Evolutionary conservation across 1,284 basidiomycete genomes (phyloP).

Genomic region (Earliella scabrosa): DNA sequence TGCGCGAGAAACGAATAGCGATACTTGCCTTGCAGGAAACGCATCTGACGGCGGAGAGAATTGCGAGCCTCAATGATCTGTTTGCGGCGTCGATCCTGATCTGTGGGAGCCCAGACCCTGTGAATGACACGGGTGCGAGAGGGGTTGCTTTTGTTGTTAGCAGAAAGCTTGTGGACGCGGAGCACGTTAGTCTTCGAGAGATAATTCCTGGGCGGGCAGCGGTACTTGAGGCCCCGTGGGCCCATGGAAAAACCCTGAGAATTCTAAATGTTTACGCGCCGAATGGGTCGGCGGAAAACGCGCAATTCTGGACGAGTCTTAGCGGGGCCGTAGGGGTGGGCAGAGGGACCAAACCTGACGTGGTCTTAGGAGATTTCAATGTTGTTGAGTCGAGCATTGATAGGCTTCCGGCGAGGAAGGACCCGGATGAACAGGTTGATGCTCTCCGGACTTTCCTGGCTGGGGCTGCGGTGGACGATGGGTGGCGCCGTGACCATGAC

Average conservation of each 20-base stretch:
- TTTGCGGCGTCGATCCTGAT: background rate
- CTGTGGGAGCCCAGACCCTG: background rate
- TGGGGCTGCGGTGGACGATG: background rate
- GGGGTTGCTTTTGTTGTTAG: slow-evolving; percentile 1
- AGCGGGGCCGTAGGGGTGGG: no score
- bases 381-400: slow-evolving; percentile 44
- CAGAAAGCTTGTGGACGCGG: background rate
- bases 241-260: background rate
- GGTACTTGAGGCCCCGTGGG: background rate
- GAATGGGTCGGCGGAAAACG: background rate
- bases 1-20: background rate
- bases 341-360: background rate
- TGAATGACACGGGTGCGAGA: background rate
- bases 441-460: background rate
- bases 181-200: background rate
- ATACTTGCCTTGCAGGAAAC: slow-evolving; percentile 11
- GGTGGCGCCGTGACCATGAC: background rate
- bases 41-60: background rate
- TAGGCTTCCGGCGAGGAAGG: slow-evolving; percentile 29
- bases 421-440: background rate
- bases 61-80: background rate
- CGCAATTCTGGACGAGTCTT: background rate
- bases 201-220: background rate
- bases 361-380: slow-evolving; percentile 40
- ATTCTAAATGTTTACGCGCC: background rate